Percentiles rank a stretch among this genome's conserved stretches.
These are phyloP conservation scores for Xylariaceae sp. DNA, from an alignment of 2,329 filamentous ascomycete species.

Conservation along the genomic window DNA sequence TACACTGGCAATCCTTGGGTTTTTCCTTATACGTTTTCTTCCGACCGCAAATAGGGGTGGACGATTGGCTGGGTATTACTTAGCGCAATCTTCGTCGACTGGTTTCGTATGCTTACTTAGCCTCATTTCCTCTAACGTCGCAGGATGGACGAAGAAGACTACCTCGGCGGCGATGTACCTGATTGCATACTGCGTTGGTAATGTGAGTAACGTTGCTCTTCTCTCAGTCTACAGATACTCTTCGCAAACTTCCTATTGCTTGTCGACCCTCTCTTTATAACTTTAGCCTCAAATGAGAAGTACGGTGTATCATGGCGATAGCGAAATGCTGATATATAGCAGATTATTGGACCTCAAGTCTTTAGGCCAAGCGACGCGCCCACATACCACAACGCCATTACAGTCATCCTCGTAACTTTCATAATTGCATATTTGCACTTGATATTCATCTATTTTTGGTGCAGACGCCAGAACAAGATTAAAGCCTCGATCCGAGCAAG, in stretches of 20 bases:
- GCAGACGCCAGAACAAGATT: slow-evolving; percentile 60
- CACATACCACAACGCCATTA: slow-evolving; percentile 66
- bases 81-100: slow-evolving; percentile 65
- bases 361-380: slow-evolving; percentile 63
- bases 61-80: slow-evolving; percentile 68
- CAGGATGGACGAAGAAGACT: slow-evolving; percentile 64
- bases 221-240: not conserved
- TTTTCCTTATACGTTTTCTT: slow-evolving; percentile 68
- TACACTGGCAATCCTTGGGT: slow-evolving; percentile 60
- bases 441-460: slow-evolving; percentile 68
- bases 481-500: slow-evolving; percentile 59
- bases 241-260: not conserved
- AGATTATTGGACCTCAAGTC: slow-evolving; percentile 55
- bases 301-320: not conserved
- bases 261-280: not conserved
- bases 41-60: slow-evolving; percentile 63
- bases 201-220: slow-evolving; percentile 36
- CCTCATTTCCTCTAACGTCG: slow-evolving; percentile 67
- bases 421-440: slow-evolving; percentile 59
- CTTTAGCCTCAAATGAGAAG: too few relatives aligned
- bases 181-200: slow-evolving; percentile 58
- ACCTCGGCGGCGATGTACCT: slow-evolving; percentile 61
- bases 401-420: slow-evolving; percentile 67
- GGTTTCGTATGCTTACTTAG: slow-evolving; percentile 69
- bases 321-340: not conserved